Evolutionary conservation across 352 stramenopile species (phyloP), one percentile per base, ranked within the genome.

Genomic region (Pseudoperonospora humuli): DNA sequence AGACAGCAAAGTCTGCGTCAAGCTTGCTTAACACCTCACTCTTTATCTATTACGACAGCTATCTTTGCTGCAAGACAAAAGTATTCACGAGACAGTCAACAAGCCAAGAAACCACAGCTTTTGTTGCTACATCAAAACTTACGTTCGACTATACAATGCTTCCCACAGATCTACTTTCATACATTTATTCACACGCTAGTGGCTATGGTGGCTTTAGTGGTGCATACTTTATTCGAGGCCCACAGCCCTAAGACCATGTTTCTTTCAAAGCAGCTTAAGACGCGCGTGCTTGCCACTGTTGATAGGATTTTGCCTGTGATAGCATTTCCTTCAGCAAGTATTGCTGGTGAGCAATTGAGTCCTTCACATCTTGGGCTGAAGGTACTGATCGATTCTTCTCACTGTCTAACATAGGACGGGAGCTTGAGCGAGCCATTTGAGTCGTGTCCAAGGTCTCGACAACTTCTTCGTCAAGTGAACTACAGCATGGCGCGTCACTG

Each of bases 281-380:
- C 34, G 51, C 23, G 32, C 41, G 24, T 34, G 55, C 19, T 24
- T 67, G 47, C 29, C 65, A 54, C 10, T 63, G 50, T 14, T 67
- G 61, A 24, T 67, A 67, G 11, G 58, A 49, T 43, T 70, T 73
- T 39, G 71, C 71, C 48, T 78, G 65, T 19, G 50, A 56, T 45
- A 86, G 62, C 70, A 86, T 86, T 60, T 84, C 65, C 33, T 82
- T 45, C 17, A 86, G 64, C 34, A 86, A 19, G 33, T 70, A 62
- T 7, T 69, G 57, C 49, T 86, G 74, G 29, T 86, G 70, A 7
- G 74, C 74, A 41, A 86, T 80, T 25, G 69, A 84, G 25, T 77
- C 57, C 44, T 85, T 70, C 23, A 85, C 59, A 14, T 55, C 17
- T 54, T 74, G 58, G 8, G 67, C 57, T 17, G 44, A 68, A 2